Base-by-base conservation (phyloP, 1,284 basidiomycete species). In the Stygiomarasmius scandens region DNA sequence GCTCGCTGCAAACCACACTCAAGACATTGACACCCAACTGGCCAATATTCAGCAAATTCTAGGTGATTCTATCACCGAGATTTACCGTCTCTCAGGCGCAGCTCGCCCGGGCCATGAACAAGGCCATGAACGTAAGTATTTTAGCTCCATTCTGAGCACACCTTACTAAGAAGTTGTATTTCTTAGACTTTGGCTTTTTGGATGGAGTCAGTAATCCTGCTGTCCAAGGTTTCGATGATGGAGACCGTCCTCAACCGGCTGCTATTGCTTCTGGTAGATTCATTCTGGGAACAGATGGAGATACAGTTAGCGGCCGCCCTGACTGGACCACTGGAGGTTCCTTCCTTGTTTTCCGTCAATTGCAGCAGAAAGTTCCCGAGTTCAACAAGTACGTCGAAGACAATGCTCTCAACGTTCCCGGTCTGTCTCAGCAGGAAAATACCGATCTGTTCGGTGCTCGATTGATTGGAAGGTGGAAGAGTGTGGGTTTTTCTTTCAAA, bases 141-240 rank as follows among this genome's bases (percentile, higher is more conserved):
- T 38, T 54, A 59, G 16, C 51, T 29, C 29, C 20, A n/a, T 12
- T 22, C 24, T 16, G 29, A 10, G n/a, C 22, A 29, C 16, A 22
- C 16, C 6, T 51, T 36, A 20, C 6, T 12, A 74, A 69, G 12
- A 32, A 32, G 29, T 12, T 32, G 65, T 56, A 69, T 49, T 74
- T 72, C 29, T 32, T 50, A 55, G 69, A 71, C 61, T 74, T 73
- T 52, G 76, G 74, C 8, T 77, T 72, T 64, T 61, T 74, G 60
- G 76, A 77, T 58, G 76, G 76, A 3, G 73, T 77, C 57, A 72
- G 72, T 32, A 70, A 75, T 49, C 76, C 76, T 3, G 73, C 69
- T 1, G 69, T 77, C 38, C 58, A 66, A 20, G 67, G 70, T 8
- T 71, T 77, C 36, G 59, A 66, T 32, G 68, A 71, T 8, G 71